These are phyloP conservation scores for Eruca vesicaria DNA, from an alignment of 441 rosid species.

Conservation along the genomic window DNA sequence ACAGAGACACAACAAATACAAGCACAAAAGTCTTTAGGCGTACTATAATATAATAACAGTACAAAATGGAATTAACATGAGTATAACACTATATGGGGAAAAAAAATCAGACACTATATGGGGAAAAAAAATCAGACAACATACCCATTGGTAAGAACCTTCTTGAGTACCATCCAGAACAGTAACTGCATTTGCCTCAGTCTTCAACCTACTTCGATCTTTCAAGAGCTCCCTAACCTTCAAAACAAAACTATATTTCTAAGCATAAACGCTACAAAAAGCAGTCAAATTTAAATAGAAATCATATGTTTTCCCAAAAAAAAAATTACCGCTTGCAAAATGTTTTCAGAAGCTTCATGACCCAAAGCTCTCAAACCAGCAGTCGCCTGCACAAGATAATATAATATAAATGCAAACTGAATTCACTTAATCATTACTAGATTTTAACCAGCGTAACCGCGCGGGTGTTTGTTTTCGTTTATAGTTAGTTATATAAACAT, in stretches of 20 bases:
- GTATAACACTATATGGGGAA: neutral
- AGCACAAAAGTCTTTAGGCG: neutral
- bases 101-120: slow-evolving; percentile 1
- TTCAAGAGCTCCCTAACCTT: slow-evolving; percentile 88
- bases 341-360: slow-evolving; percentile 69
- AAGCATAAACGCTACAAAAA: neutral
- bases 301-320: neutral
- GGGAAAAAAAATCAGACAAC: slow-evolving; percentile 23
- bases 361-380: slow-evolving; percentile 92
- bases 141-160: slow-evolving; percentile 98
- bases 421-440: too few species aligned
- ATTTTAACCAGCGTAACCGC: too few species aligned
- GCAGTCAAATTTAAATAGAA: neutral
- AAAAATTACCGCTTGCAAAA: slow-evolving; percentile 71
- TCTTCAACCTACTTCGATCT: slow-evolving; percentile 69
- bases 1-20: neutral
- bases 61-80: neutral
- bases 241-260: slow-evolving; percentile 10
- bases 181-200: slow-evolving; percentile 60
- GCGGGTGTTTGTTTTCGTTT: too few species aligned
- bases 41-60: neutral
- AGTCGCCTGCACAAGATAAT: slow-evolving; percentile 67
- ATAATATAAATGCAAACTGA: too few species aligned
- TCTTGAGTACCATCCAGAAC: slow-evolving; percentile 96
- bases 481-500: too few species aligned